Evolutionary conservation across 805 yeast species (phyloP), one percentile per base, ranked within the genome.

Genomic region (Nakazawaea ernobii): DNA sequence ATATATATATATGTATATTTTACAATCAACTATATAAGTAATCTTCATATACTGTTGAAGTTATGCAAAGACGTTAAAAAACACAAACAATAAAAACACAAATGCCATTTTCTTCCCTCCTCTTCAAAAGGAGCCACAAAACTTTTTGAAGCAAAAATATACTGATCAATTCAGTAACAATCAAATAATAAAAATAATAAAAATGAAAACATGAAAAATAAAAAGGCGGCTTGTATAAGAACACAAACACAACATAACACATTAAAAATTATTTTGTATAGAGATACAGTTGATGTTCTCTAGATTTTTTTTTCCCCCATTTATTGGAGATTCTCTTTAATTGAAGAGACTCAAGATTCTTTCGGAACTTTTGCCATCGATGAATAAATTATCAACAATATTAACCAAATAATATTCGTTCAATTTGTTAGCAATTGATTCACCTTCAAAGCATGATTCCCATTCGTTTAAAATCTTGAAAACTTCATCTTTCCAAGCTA

Each of bases 401-500:
- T 91, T 91, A 56, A 92, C 84, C 58, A 92, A 74, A 36, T 82
- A 81, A 68, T 78, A 92, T 45, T 78, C 77, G 42, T 79, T 66
- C 42, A 86, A 62, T 4, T 59, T 55, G 42, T 68, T 58, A 52
- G 84, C 61, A 46, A 84, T 70, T 15, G 64, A 53, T 14, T 71
- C 57, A 8, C 58, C 59, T 35, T 69, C 68, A 56, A 75, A 75
- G 43, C 78, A 75, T 39, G 70, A 66, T 55, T 70, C 72, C 98
- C 98, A 92, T 62, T 88, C 96, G 43, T 75, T 71, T 45, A 90
- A 74, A 52, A 92, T 82, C 53, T 89, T 74, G 73, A 76, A 92
- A 35, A 92, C 92, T 66, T 92, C 98, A 63, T 92, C 97, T 63
- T 89, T 91, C 98, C 98, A 92, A 11, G 98, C 98, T 57, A 91